Percentiles rank a stretch among this genome's conserved stretches.
Evolutionary conservation across 768 basidiomycete species (phyloP).

Genomic region (Tricholoma hemisulphureum): DNA sequence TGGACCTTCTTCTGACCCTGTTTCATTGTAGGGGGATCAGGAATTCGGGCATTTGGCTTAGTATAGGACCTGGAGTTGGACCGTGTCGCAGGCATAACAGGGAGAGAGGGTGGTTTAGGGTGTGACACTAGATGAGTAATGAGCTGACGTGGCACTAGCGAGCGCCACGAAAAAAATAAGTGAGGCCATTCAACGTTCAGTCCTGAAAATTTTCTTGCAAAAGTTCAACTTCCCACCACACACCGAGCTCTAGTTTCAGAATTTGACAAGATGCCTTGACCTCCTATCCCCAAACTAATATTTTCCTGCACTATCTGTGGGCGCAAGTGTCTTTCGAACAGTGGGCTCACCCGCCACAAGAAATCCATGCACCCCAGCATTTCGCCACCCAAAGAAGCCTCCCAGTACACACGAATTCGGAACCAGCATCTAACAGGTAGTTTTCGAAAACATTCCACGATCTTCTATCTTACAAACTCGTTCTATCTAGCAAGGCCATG

Average conservation of each 20-base stretch:
- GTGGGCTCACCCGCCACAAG: conserved; percentile 7
- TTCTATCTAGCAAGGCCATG: conserved; percentile 12
- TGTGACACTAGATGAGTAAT: too few species aligned
- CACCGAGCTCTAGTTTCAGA: not conserved
- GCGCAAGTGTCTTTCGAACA: conserved; percentile 1
- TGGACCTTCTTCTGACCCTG: too few species aligned
- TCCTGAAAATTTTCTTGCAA: too few species aligned
- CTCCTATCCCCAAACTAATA: not conserved
- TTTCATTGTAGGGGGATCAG: too few species aligned
- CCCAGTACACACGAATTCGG: conserved; percentile 1
- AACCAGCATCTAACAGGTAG: conserved; percentile 17
- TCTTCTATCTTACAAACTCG: not conserved
- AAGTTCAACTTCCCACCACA: not conserved
- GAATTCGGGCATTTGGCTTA: too few species aligned
- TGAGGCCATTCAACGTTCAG: too few species aligned
- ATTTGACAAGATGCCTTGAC: too few species aligned
- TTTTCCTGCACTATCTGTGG: not conserved
- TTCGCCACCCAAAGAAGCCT: conserved; percentile 5
- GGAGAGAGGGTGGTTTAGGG: too few species aligned
- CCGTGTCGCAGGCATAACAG: too few species aligned
- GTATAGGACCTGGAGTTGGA: too few species aligned
- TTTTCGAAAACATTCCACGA: not conserved
- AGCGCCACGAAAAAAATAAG: too few species aligned
- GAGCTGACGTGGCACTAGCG: too few species aligned
- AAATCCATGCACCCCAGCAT: not conserved